phyloP scores from a whole-genome alignment of 208 protist genomes.

The Naegleria fowleri region DNA sequence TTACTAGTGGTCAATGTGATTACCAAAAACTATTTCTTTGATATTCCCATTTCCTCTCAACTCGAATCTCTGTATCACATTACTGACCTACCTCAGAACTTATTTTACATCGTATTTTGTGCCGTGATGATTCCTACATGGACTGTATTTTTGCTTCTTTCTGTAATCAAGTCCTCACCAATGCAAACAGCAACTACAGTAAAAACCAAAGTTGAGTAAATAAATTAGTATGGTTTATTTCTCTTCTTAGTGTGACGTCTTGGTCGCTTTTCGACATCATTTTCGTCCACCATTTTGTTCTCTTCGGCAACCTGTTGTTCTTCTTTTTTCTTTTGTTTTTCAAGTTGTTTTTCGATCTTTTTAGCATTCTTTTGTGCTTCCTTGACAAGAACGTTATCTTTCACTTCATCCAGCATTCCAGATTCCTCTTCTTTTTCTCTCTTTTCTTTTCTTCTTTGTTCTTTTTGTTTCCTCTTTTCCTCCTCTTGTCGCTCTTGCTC shows the following conservation, averaged over 20 bases:
- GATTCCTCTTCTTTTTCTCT: not conserved
- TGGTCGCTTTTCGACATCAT: not conserved
- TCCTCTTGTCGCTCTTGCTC: not conserved
- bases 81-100: not conserved
- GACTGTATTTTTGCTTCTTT: not conserved
- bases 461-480: not conserved
- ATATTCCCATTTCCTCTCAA: not conserved
- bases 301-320: not conserved
- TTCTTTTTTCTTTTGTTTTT: not conserved
- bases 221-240: conserved; percentile 5
- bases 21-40: not conserved
- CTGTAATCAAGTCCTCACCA: not conserved
- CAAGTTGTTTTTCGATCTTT: not conserved
- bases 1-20: not conserved
- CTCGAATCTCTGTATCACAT: not conserved
- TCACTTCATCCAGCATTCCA: not conserved
- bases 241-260: not conserved
- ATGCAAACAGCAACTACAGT: not conserved
- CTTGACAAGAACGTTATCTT: not conserved
- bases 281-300: not conserved
- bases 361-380: not conserved
- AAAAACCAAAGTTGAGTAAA: not conserved
- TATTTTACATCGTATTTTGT: not conserved
- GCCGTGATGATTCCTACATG: not conserved
- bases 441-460: not conserved